These are phyloP conservation scores for Trypanosomatidae sp. DNA, from an alignment of 208 protist genomes.

Conservation along the genomic window DNA sequence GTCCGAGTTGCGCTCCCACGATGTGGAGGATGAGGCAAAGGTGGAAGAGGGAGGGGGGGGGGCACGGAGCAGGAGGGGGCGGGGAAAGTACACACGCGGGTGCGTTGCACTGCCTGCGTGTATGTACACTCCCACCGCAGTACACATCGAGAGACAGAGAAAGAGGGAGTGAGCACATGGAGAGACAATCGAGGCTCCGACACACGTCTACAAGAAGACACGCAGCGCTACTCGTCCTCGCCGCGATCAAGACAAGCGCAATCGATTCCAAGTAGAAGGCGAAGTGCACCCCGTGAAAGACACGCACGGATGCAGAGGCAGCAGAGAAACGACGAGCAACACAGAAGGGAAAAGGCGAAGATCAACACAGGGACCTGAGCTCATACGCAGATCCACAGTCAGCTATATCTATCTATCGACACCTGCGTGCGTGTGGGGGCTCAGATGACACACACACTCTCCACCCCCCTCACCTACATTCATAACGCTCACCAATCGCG, in stretches of 20 bases:
- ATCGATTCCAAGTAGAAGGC: neutral
- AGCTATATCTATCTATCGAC: neutral
- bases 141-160: neutral
- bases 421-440: neutral
- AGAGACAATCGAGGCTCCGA: neutral
- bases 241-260: neutral
- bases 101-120: neutral
- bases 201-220: neutral
- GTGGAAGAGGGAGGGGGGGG: neutral
- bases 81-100: neutral
- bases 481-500: neutral
- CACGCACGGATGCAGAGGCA: neutral
- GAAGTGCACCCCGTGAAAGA: neutral
- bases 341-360: neutral
- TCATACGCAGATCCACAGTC: neutral
- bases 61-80: neutral
- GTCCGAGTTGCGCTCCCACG: too few relatives aligned
- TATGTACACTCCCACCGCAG: neutral
- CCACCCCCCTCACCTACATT: neutral
- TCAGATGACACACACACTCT: neutral
- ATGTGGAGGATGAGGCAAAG: neutral
- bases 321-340: neutral
- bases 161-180: neutral
- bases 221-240: neutral
- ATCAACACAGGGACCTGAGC: neutral